These are phyloP conservation scores for Buxus sempervirens DNA, from an alignment of 164 flowering plant genomes.

Conservation along the genomic window DNA sequence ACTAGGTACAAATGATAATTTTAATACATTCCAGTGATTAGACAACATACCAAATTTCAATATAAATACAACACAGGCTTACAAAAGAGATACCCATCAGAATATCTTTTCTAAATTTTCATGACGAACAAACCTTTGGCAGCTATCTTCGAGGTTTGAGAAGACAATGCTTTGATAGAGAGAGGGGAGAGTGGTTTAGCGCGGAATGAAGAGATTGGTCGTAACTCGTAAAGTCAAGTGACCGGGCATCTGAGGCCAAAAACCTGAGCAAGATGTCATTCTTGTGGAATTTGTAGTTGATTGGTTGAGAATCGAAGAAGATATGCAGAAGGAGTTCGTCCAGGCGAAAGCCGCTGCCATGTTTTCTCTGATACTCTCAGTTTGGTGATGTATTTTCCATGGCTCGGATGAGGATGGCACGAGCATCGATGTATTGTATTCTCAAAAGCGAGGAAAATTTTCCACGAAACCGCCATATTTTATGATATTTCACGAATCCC, in stretches of 20 bases:
- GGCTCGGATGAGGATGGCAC: too few relatives aligned
- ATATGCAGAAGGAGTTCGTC: conserved; percentile 4
- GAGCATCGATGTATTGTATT: too few relatives aligned
- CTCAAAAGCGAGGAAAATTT: too few relatives aligned
- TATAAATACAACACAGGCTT: too few relatives aligned
- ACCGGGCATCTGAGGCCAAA: conserved; percentile 30
- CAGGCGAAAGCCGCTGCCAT: conserved; percentile 3
- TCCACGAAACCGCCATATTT: too few relatives aligned
- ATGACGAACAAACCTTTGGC: conserved; percentile 30
- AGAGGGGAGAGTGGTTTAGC: conserved; percentile 22
- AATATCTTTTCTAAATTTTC: too few relatives aligned
- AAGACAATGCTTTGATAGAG: conserved; percentile 37
- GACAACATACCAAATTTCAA: too few relatives aligned
- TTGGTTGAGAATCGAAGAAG: conserved; percentile 17
- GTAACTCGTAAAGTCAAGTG: conserved; percentile 22
- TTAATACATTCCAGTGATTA: too few relatives aligned
- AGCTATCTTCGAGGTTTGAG: conserved; percentile 27
- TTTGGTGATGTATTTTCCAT: neutral
- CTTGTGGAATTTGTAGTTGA: conserved; percentile 17
- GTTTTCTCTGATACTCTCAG: neutral
- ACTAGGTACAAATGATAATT: too few relatives aligned
- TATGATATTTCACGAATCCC: too few relatives aligned
- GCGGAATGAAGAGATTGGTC: conserved; percentile 30
- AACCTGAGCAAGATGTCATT: conserved; percentile 46
- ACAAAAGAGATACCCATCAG: too few relatives aligned